Percentiles rank a stretch among this genome's conserved stretches.
Evolutionary conservation across 73 alveolate genomes (phyloP).

Genomic region (Symbiodinium pilosum): DNA sequence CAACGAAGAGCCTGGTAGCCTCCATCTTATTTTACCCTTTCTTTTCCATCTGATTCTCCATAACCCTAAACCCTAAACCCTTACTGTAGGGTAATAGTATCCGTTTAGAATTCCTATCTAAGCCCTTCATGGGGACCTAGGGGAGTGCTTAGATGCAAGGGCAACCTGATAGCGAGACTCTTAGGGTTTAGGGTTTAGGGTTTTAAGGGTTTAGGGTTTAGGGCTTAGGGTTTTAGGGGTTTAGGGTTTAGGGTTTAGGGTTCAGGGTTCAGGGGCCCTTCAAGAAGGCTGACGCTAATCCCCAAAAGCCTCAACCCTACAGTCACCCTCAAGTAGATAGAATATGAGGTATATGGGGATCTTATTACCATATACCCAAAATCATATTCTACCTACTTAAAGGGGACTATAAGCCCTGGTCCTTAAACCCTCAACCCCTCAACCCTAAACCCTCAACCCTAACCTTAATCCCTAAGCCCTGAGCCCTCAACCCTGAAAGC

Average conservation of each 20-base stretch:
- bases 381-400: too few species aligned
- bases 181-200: not conserved
- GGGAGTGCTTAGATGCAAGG: conserved; percentile 98
- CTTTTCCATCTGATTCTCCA: not conserved
- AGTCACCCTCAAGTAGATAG: too few species aligned
- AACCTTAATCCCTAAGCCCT: not conserved
- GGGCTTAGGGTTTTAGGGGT: not conserved
- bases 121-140: conserved; percentile 99
- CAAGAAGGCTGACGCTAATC: too few species aligned
- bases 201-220: not conserved
- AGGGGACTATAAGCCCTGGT: not conserved
- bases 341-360: too few species aligned
- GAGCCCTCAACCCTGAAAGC: not conserved
- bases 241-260: not conserved
- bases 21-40: too few species aligned
- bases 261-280: not conserved
- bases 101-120: conserved; percentile 95
- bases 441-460: not conserved
- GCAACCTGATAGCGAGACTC: conserved; percentile 98
- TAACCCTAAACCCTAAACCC: not conserved
- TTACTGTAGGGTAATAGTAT: not conserved
- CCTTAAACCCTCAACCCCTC: not conserved
- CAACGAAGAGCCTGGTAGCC: too few species aligned
- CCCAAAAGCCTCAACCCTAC: too few species aligned
- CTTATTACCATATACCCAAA: too few species aligned